phyloP scores from a whole-genome alignment of 768 basidiomycete genomes.

The Gautieria morchelliformis region DNA sequence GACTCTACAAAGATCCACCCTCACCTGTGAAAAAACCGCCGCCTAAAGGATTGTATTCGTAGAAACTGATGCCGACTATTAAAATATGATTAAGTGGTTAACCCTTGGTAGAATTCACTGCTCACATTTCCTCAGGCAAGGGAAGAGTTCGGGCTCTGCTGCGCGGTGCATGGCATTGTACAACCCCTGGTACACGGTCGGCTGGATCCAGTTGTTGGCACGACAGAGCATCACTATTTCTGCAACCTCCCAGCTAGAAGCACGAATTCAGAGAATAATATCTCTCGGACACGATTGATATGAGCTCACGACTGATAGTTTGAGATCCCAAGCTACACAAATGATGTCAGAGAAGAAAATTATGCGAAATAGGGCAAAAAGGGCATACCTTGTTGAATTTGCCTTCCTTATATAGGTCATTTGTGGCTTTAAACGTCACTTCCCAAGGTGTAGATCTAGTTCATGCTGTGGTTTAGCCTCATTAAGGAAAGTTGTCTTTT shows the following conservation, averaged over 20 bases:
- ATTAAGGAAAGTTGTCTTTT: slow-evolving; percentile 20
- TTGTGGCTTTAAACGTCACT: slow-evolving; percentile 35
- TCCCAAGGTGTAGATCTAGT: slow-evolving; percentile 35
- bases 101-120: too few relatives aligned
- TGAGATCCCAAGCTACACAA: slow-evolving; percentile 26
- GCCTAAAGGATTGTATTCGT: slow-evolving; percentile 29
- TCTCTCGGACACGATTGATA: slow-evolving; percentile 30
- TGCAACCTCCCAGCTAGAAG: slow-evolving; percentile 32
- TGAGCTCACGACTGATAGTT: slow-evolving; percentile 30
- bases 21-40: slow-evolving; percentile 34
- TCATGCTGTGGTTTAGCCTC: slow-evolving; percentile 8
- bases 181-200: slow-evolving; percentile 39
- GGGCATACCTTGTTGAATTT: slow-evolving; percentile 28
- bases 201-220: slow-evolving; percentile 36
- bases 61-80: slow-evolving; percentile 27
- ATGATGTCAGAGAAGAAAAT: slow-evolving; percentile 22
- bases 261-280: slow-evolving; percentile 9
- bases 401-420: slow-evolving; percentile 43
- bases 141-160: slow-evolving; percentile 32
- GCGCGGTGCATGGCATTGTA: slow-evolving; percentile 36
- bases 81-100: neutral
- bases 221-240: slow-evolving; percentile 32
- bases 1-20: slow-evolving; percentile 12
- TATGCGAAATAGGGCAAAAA: slow-evolving; percentile 33
- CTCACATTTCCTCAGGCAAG: slow-evolving; percentile 29